Evolutionary conservation across 1,284 basidiomycete genomes (phyloP).

Genomic region (Apiotrichum brassicae): DNA sequence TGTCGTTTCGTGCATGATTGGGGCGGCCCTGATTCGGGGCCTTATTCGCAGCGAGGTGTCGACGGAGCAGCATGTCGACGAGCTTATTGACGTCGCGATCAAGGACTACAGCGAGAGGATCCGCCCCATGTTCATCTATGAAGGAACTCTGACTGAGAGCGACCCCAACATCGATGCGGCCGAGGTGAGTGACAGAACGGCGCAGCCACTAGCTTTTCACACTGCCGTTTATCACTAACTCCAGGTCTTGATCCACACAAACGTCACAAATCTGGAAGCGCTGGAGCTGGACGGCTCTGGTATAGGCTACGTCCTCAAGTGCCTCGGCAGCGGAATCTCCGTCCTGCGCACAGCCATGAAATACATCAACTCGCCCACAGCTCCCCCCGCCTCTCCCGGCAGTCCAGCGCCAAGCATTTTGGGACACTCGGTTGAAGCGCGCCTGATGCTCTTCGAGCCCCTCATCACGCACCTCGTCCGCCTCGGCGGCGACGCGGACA

Average conservation of each 20-base stretch:
- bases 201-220: too few relatives aligned
- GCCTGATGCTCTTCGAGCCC: constrained; percentile 3
- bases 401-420: too few relatives aligned
- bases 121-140: neutral
- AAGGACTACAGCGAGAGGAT: neutral
- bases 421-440: neutral
- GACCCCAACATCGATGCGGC: constrained; percentile 3
- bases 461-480: constrained; percentile 12
- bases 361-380: too few relatives aligned
- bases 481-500: constrained; percentile 15
- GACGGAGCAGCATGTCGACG: neutral
- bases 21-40: constrained; percentile 9
- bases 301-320: constrained; percentile 17
- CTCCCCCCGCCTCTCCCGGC: too few relatives aligned
- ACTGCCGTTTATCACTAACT: too few relatives aligned
- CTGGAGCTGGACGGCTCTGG: constrained; percentile 10
- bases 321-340: constrained; percentile 5
- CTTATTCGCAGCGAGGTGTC: constrained; percentile 4
- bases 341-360: constrained; percentile 9
- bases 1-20: constrained; percentile 12
- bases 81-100: neutral
- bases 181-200: constrained; percentile 5
- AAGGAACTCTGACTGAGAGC: neutral
- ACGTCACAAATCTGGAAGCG: neutral
- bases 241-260: constrained; percentile 2